Base-by-base conservation (phyloP, 1,139 yeast species). In the Candida tetrigidarum region DNA sequence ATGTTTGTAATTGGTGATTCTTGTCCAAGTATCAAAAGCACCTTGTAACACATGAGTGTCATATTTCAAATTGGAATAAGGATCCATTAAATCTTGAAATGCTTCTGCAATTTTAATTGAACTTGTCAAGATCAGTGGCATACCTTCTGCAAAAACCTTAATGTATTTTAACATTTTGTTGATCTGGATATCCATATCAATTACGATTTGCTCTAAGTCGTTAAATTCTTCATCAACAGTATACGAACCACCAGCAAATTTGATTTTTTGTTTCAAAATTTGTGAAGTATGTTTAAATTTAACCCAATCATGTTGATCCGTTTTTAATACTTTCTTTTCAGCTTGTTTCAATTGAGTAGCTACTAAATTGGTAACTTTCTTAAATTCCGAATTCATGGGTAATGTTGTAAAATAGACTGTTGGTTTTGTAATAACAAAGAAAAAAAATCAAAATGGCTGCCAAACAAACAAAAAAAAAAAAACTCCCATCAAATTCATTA, bases 181-280 rank as follows among this genome's bases (percentile, higher is more conserved):
- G 7, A 39, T 18, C 10, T 28, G 14, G 5, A 18, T 18, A 14
- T 48, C 52, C 27, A 44, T 42, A 14, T 18, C 30, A 11, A 30
- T 25, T 18, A 54, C 39, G 39, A 53, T 55, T 6, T 51, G 50
- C 8, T 61, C 48, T 12, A 67, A 43, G 0, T 37, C 48, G 38
- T 74, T 72, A 50, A 72, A 75, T 14, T 65, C 69, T 47, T 67
- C 73, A 54, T 77, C 81, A 7, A 59, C 50, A 0, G 74, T 69
- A 30, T 56, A 59, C 2, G 67, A 58, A 16, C 50, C 49, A 16
- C 49, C 53, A 1, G 67, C 69, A 23, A 57, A 44, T 26, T 61
- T 64, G 15, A 65, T 54, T 41, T 63, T 69, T 45, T 69, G 66
- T 44, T 58, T 66, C 11, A 71, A 46, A 16, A 59, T 44, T 45